These are phyloP conservation scores for Leucocoprinus leucothites DNA, from an alignment of 768 basidiomycete genomes.

Conservation along the genomic window DNA sequence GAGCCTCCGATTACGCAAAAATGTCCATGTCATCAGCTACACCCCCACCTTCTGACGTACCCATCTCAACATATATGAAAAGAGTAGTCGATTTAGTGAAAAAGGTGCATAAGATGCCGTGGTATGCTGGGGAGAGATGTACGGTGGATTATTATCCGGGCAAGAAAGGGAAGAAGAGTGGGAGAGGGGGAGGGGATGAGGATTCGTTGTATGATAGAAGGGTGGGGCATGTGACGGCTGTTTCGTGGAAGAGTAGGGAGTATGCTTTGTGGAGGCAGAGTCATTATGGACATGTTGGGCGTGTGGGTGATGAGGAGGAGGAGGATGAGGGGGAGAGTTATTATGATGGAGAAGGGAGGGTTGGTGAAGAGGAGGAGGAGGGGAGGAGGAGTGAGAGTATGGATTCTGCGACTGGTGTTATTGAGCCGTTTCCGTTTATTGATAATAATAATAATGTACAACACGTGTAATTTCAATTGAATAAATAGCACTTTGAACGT, in stretches of 20 bases:
- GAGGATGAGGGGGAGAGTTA: too few relatives aligned
- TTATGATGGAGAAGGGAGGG: too few relatives aligned
- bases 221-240: not conserved
- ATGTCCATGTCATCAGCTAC: slow-evolving; percentile 37
- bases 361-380: not conserved
- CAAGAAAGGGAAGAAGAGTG: slow-evolving; percentile 12
- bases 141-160: slow-evolving; percentile 44
- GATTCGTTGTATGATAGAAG: slow-evolving; percentile 1
- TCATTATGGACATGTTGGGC: not conserved
- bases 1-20: slow-evolving; percentile 45
- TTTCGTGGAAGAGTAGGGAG: slow-evolving; percentile 7
- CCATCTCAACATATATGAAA: slow-evolving; percentile 28
- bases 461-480: not conserved
- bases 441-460: not conserved
- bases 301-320: not conserved
- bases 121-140: slow-evolving; percentile 41
- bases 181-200: not conserved
- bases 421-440: slow-evolving; percentile 9
- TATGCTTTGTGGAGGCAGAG: not conserved
- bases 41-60: slow-evolving; percentile 33
- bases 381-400: not conserved
- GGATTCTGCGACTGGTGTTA: not conserved
- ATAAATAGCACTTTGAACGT: not conserved
- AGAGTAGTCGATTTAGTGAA: slow-evolving; percentile 33
- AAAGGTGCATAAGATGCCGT: slow-evolving; percentile 38